These are phyloP conservation scores for Metarhizium album DNA, from an alignment of 2,329 filamentous ascomycete species.

Conservation along the genomic window DNA sequence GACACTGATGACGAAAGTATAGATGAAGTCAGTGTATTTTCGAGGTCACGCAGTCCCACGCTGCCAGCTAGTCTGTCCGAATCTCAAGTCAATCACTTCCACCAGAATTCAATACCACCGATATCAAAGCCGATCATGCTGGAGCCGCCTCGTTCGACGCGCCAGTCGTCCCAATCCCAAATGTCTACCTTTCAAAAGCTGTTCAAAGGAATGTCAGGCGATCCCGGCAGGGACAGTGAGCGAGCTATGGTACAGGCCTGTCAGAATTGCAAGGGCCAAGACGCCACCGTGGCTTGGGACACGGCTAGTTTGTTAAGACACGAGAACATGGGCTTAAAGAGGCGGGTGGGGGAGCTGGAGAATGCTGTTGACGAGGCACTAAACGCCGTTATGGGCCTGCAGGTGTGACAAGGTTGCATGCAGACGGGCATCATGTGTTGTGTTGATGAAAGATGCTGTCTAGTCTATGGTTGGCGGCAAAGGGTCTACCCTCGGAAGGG, in stretches of 20 bases:
- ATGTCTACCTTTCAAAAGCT: slow-evolving; percentile 30
- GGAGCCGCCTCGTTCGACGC: slow-evolving; percentile 20
- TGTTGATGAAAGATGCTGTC: background rate
- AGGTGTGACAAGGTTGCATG: background rate
- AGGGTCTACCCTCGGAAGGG: background rate
- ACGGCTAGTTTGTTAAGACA: slow-evolving; percentile 50
- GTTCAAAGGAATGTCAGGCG: slow-evolving; percentile 30
- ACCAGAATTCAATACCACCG: slow-evolving; percentile 3
- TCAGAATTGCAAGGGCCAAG: slow-evolving; percentile 46
- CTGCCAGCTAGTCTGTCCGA: slow-evolving; percentile 28
- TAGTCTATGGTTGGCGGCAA: background rate
- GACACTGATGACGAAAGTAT: slow-evolving; percentile 43
- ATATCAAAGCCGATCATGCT: slow-evolving; percentile 16
- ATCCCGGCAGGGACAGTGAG: slow-evolving; percentile 12
- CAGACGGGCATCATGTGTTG: background rate
- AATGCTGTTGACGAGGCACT: slow-evolving; percentile 49
- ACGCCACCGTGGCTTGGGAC: slow-evolving; percentile 52
- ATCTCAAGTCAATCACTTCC: slow-evolving; percentile 12
- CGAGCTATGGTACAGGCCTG: slow-evolving; percentile 27
- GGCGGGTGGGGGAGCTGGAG: slow-evolving; percentile 47
- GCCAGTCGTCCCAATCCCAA: slow-evolving; percentile 21
- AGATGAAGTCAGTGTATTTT: slow-evolving; percentile 48
- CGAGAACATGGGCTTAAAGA: slow-evolving; percentile 53
- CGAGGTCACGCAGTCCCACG: slow-evolving; percentile 47
- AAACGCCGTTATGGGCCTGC: slow-evolving; percentile 45